Evolutionary conservation across 345 rosid genomes (phyloP).

Genomic region (Laguncularia racemosa): DNA sequence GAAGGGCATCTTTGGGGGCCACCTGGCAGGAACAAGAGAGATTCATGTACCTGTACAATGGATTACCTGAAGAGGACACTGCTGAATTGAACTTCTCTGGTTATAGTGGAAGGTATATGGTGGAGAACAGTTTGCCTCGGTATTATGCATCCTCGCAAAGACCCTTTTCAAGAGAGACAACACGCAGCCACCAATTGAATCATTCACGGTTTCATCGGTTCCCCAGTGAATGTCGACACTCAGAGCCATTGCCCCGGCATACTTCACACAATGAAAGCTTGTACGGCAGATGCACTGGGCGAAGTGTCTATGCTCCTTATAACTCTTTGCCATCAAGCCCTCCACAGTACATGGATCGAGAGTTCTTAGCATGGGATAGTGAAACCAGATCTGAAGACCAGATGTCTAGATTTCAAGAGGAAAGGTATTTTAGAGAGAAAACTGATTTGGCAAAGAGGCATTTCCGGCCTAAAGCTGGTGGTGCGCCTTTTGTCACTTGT

Average conservation of each 20-base stretch:
- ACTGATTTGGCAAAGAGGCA: constrained; percentile 45
- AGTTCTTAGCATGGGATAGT: constrained; percentile 25
- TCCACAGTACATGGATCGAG: constrained; percentile 37
- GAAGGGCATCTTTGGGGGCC: constrained; percentile 15
- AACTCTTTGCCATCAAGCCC: constrained; percentile 66
- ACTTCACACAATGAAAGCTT: constrained; percentile 16
- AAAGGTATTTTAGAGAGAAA: constrained; percentile 34
- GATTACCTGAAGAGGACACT: constrained; percentile 14
- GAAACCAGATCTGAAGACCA: constrained; percentile 44
- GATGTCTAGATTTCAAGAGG: constrained; percentile 28
- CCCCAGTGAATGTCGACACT: constrained; percentile 23
- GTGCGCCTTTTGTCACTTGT: constrained; percentile 71
- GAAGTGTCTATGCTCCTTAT: constrained; percentile 24
- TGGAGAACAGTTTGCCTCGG: constrained; percentile 24
- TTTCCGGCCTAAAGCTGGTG: constrained; percentile 72
- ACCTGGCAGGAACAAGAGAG: constrained; percentile 19
- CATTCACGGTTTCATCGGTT: constrained; percentile 23
- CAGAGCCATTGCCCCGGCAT: constrained; percentile 30
- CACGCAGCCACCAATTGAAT: constrained; percentile 24
- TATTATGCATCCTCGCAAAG: constrained; percentile 19
- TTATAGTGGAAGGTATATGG: constrained; percentile 17
- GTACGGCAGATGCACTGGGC: constrained; percentile 19
- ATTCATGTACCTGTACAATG: constrained; percentile 14
- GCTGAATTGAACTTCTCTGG: constrained; percentile 11
- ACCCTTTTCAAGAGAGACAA: constrained; percentile 45